phyloP scores from a whole-genome alignment of 768 basidiomycete genomes.

The Amanita inopinata region DNA sequence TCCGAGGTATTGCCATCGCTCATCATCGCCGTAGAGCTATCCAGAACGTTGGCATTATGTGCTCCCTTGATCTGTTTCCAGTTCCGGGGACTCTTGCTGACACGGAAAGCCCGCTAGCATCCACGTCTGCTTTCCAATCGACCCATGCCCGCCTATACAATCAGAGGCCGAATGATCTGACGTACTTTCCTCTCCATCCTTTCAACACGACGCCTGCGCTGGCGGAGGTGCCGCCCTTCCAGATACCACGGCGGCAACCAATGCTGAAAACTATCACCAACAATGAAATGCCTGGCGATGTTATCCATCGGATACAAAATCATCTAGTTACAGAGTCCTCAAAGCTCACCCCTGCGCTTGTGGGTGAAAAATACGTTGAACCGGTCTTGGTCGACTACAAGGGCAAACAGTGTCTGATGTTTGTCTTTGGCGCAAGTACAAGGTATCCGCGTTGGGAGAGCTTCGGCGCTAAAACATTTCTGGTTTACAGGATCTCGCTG shows the following conservation, averaged over 20 bases:
- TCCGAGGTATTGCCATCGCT: neutral
- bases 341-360: conserved; percentile 40
- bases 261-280: conserved; percentile 21
- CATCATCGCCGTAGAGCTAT: conserved; percentile 30
- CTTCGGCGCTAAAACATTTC: conserved; percentile 5
- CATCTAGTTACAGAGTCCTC: conserved; percentile 31
- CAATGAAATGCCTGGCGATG: conserved; percentile 21
- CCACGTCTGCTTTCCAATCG: conserved; percentile 3
- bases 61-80: conserved; percentile 64
- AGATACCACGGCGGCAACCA: conserved; percentile 28
- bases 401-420: conserved; percentile 44
- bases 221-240: conserved; percentile 21
- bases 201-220: conserved; percentile 21
- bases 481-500: conserved; percentile 50
- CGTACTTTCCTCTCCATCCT: conserved; percentile 30
- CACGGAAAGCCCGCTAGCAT: conserved; percentile 6
- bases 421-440: conserved; percentile 49
- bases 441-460: neutral
- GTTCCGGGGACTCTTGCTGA: conserved; percentile 29
- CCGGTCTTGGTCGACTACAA: conserved; percentile 43
- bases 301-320: conserved; percentile 22
- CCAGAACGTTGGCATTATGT: conserved; percentile 50
- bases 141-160: neutral
- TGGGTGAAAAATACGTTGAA: conserved; percentile 55
- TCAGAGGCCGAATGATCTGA: conserved; percentile 12